Conservation (phyloP, 2,329 filamentous ascomycete species). For the Acrodontium crateriforme region DNA sequence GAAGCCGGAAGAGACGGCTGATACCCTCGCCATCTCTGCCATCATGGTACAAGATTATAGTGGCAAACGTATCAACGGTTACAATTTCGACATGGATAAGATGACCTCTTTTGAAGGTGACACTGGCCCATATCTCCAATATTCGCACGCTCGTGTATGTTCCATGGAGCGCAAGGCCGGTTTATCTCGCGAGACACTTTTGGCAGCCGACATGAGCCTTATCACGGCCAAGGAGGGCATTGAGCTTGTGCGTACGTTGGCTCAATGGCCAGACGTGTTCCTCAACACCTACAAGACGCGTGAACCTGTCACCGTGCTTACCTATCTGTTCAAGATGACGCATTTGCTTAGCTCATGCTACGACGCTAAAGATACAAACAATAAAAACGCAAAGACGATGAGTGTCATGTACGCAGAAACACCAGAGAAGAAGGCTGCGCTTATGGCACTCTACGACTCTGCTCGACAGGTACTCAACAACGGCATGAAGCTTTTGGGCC, state of each 20-base stretch:
- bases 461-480: constrained; percentile 65
- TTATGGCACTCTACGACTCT: constrained; percentile 65
- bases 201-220: constrained; percentile 50
- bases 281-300: constrained; percentile 73
- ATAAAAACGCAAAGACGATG: constrained; percentile 32
- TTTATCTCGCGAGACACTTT: constrained; percentile 41
- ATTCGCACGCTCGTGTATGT: constrained; percentile 60
- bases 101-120: constrained; percentile 80
- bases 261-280: constrained; percentile 75
- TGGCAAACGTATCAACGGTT: constrained; percentile 69
- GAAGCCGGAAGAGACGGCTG: constrained; percentile 67
- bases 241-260: constrained; percentile 61
- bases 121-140: constrained; percentile 75
- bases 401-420: constrained; percentile 66
- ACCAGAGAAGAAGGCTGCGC: constrained; percentile 51
- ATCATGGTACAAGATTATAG: constrained; percentile 99
- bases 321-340: constrained; percentile 76
- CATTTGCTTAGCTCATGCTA: constrained; percentile 69
- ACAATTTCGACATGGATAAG: constrained; percentile 63
- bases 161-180: constrained; percentile 45
- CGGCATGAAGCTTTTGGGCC: constrained; percentile 67
- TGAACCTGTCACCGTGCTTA: constrained; percentile 55
- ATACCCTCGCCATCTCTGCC: constrained; percentile 79
- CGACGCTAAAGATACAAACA: constrained; percentile 40
- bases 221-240: constrained; percentile 59